Conservation (phyloP, 352 stramenopile species). For the Phytophthora melonis region DNA sequence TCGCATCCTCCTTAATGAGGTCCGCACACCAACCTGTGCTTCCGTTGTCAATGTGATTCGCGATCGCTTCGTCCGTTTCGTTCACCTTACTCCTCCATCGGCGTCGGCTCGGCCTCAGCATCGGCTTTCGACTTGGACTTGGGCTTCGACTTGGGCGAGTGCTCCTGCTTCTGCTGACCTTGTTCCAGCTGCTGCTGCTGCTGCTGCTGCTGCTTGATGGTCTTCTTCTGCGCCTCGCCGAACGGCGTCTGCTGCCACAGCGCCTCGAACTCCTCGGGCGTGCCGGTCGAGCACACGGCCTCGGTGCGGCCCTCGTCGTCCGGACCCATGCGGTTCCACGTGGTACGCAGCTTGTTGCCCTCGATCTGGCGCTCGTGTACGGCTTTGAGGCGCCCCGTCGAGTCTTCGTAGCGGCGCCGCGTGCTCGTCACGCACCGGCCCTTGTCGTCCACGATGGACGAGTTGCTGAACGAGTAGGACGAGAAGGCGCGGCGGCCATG, state of each 20-base stretch:
- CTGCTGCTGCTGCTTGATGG: constrained; percentile 34
- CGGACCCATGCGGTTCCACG: constrained; percentile 42
- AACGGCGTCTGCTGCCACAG: constrained; percentile 57
- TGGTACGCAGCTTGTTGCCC: constrained; percentile 40
- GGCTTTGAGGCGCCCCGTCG: constrained; percentile 53
- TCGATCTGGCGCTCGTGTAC: constrained; percentile 51
- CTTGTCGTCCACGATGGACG: constrained; percentile 49
- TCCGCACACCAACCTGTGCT: not conserved
- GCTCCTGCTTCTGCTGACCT: constrained; percentile 2
- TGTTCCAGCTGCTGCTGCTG: constrained; percentile 32
- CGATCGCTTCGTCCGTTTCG: not conserved
- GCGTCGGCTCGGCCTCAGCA: not conserved
- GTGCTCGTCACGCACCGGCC: constrained; percentile 41
- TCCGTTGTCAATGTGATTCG: not conserved
- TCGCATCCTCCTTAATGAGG: too few relatives aligned
- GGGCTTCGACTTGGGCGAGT: not conserved
- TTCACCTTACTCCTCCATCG: constrained; percentile 20
- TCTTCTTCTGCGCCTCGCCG: constrained; percentile 45
- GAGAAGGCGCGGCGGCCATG: constrained; percentile 31
- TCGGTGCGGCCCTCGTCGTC: constrained; percentile 47
- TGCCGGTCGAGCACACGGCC: constrained; percentile 37
- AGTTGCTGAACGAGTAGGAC: constrained; percentile 52
- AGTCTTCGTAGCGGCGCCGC: constrained; percentile 57
- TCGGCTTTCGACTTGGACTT: not conserved
- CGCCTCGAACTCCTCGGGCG: constrained; percentile 57